phyloP scores from a whole-genome alignment of 495 filamentous ascomycete genomes.

The Neurospora sp. region DNA sequence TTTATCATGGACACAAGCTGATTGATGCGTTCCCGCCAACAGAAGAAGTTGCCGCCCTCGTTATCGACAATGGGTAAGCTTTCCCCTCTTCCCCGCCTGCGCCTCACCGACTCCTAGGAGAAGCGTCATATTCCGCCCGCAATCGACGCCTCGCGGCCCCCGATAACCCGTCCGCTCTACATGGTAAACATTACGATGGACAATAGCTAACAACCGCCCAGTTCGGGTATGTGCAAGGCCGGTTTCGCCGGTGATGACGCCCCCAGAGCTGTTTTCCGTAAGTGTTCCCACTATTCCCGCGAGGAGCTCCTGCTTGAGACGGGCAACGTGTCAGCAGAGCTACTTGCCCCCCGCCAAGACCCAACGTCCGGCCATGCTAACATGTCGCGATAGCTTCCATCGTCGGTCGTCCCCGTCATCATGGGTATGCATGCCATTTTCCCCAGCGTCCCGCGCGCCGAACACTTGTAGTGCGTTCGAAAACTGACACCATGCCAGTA shows the following conservation, averaged over 20 bases:
- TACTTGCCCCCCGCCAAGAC: not conserved
- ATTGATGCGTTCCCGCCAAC: conserved; percentile 34
- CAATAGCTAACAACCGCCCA: conserved; percentile 45
- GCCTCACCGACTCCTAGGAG: conserved; percentile 23
- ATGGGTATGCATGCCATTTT: conserved; percentile 66
- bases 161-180: not conserved
- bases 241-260: conserved; percentile 99
- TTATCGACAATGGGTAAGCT: conserved; percentile 99
- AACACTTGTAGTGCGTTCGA: not conserved
- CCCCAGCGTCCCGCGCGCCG: not conserved
- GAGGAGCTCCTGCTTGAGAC: conserved; percentile 5
- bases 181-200: conserved; percentile 4
- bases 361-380: conserved; percentile 6
- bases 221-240: conserved; percentile 99
- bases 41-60: conserved; percentile 99
- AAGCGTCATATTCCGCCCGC: conserved; percentile 15
- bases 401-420: conserved; percentile 97
- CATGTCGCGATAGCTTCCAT: conserved; percentile 66
- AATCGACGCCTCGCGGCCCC: conserved; percentile 2
- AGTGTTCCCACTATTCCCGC: conserved; percentile 45
- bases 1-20: conserved; percentile 32
- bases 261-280: conserved; percentile 99
- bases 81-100: conserved; percentile 8
- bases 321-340: conserved; percentile 2
- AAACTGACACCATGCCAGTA: conserved; percentile 46